Conservation (phyloP, 2,329 filamentous ascomycete species). For the Coniochaeta hoffmannii region DNA sequence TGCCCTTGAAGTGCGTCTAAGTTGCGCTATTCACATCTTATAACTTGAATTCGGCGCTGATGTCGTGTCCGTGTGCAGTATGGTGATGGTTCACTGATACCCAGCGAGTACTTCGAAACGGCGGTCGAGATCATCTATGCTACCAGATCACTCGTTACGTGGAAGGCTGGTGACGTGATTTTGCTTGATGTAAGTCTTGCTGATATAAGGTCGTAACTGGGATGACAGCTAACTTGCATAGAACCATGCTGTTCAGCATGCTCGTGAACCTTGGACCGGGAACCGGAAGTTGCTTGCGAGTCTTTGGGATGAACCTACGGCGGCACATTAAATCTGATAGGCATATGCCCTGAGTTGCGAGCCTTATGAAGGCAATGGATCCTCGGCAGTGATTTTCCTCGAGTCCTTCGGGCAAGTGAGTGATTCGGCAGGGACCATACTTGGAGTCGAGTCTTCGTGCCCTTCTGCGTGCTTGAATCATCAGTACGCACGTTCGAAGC, state of each 20-base stretch:
- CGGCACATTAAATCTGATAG: neutral
- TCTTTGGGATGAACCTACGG: constrained; percentile 13
- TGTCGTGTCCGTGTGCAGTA: constrained; percentile 9
- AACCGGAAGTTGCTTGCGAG: constrained; percentile 14
- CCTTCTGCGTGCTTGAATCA: too few species aligned
- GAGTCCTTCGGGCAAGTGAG: too few species aligned
- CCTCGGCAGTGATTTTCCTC: too few species aligned
- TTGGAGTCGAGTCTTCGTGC: too few species aligned
- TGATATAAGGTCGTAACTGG: neutral
- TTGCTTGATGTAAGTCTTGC: constrained; percentile 12
- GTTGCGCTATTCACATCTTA: neutral
- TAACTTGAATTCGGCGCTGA: neutral
- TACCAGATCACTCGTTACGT: constrained; percentile 11
- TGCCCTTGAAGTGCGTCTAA: constrained; percentile 1
- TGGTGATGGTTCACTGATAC: constrained; percentile 17
- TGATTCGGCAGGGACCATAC: too few species aligned
- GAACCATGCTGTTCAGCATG: constrained; percentile 19
- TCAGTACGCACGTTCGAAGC: too few species aligned
- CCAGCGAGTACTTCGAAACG: constrained; percentile 15
- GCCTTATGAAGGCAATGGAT: too few species aligned
- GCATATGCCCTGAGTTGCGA: too few species aligned
- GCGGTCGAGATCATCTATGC: constrained; percentile 16
- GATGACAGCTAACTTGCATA: neutral
- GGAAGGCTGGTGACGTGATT: constrained; percentile 16
- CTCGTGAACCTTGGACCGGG: constrained; percentile 16